Evolutionary conservation across 2,329 filamentous ascomycete genomes (phyloP).

Genomic region (Pseudocercospora fuligena): DNA sequence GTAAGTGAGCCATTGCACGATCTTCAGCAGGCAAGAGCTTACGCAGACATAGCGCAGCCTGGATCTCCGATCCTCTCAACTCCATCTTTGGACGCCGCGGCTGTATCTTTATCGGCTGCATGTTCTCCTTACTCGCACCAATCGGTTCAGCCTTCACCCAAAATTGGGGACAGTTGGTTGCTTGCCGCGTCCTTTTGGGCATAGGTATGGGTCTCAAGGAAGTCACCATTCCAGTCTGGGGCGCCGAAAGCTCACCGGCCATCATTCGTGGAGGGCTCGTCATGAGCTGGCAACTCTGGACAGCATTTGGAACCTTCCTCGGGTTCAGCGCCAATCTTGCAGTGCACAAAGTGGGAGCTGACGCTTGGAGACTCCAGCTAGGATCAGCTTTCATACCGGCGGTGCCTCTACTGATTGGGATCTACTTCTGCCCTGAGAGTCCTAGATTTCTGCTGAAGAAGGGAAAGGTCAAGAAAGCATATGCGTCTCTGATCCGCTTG

Average conservation of each 20-base stretch:
- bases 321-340: constrained; percentile 64
- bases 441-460: constrained; percentile 37
- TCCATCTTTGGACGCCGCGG: constrained; percentile 70
- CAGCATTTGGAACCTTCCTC: constrained; percentile 66
- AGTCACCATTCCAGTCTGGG: constrained; percentile 49
- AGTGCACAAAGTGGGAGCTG: constrained; percentile 47
- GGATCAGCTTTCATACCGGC: constrained; percentile 69
- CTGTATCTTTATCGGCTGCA: constrained; percentile 75
- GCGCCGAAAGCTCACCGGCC: constrained; percentile 50
- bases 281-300: constrained; percentile 48
- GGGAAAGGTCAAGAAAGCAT: constrained; percentile 39
- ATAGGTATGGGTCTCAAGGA: constrained; percentile 52
- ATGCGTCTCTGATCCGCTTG: constrained; percentile 50
- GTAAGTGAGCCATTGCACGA: neutral
- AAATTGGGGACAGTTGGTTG: constrained; percentile 73
- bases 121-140: constrained; percentile 66
- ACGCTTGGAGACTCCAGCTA: constrained; percentile 66
- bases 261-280: constrained; percentile 49
- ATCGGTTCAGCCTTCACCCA: constrained; percentile 68
- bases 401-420: constrained; percentile 57
- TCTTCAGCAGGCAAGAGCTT: neutral
- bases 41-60: constrained; percentile 58
- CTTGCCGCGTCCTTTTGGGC: constrained; percentile 71
- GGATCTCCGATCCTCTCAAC: constrained; percentile 76
- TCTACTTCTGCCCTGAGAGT: constrained; percentile 56